Evolutionary conservation across 2,329 filamentous ascomycete genomes (phyloP).

Genomic region (Aschersonia sp.): DNA sequence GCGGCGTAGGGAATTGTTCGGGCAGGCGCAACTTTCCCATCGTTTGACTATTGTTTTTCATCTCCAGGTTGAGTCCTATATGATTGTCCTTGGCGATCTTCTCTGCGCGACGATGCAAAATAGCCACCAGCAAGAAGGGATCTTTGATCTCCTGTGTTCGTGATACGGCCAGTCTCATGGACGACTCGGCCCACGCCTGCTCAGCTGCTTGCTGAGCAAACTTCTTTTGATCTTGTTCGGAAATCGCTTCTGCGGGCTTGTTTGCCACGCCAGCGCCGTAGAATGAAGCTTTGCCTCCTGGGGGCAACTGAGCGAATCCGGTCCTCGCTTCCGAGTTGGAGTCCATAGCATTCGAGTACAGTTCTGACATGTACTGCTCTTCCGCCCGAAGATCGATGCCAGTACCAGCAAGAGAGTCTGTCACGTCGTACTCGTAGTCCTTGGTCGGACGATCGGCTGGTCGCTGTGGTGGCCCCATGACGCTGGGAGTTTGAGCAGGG

Average conservation of each 20-base stretch:
- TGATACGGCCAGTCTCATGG: constrained; percentile 41
- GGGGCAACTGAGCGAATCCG: constrained; percentile 34
- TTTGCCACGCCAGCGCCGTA: constrained; percentile 53
- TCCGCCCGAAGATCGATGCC: constrained; percentile 81
- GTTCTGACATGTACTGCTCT: constrained; percentile 63
- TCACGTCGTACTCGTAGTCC: constrained; percentile 55
- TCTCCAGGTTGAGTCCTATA: constrained; percentile 38
- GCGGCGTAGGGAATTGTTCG: constrained; percentile 33
- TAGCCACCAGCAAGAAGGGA: constrained; percentile 55
- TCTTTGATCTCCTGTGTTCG: constrained; percentile 57
- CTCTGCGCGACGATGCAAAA: constrained; percentile 41
- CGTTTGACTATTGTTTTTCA: constrained; percentile 28
- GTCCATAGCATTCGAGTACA: constrained; percentile 39
- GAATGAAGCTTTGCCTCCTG: constrained; percentile 41
- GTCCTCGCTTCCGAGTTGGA: constrained; percentile 31
- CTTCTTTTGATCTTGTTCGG: constrained; percentile 41
- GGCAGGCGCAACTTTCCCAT: constrained; percentile 35
- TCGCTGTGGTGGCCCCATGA: constrained; percentile 46
- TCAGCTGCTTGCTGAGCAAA: constrained; percentile 51
- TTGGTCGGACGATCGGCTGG: constrained; percentile 49
- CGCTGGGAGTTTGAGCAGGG: constrained; percentile 12
- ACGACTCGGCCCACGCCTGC: constrained; percentile 51
- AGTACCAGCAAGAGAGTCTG: constrained; percentile 70
- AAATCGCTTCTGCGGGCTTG: constrained; percentile 36
- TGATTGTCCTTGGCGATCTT: constrained; percentile 45